These are phyloP conservation scores for Nitzschia putrida DNA, from an alignment of 108 stramenopile genomes.

Conservation along the genomic window DNA sequence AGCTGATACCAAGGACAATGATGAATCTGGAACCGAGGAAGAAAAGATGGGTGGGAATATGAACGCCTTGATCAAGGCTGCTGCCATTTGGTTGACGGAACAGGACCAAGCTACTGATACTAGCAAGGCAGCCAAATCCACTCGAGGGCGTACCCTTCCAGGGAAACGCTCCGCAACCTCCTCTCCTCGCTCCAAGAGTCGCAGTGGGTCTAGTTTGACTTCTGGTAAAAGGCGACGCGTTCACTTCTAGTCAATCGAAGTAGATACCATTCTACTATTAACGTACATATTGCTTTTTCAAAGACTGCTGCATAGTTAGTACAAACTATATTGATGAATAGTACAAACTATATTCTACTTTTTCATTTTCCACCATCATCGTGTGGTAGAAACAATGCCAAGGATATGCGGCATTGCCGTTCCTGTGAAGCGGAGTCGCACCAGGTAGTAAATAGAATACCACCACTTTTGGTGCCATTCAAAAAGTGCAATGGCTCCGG, in stretches of 20 bases:
- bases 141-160: slow-evolving; percentile 31
- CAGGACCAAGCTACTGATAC: slow-evolving; percentile 53
- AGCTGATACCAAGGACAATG: slow-evolving; percentile 35
- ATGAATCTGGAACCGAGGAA: slow-evolving; percentile 31
- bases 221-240: slow-evolving; percentile 41
- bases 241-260: slow-evolving; percentile 24
- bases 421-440: too few species aligned
- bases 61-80: slow-evolving; percentile 74
- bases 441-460: too few species aligned
- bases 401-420: too few species aligned
- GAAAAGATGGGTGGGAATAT: slow-evolving; percentile 55
- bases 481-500: too few species aligned
- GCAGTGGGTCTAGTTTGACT: slow-evolving; percentile 29
- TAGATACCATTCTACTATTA: neutral
- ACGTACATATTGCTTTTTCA: neutral
- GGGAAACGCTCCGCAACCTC: slow-evolving; percentile 18
- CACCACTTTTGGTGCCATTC: too few species aligned
- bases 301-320: too few species aligned
- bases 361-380: too few species aligned
- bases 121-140: slow-evolving; percentile 6
- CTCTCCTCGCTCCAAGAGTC: slow-evolving; percentile 11
- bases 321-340: too few species aligned
- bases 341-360: too few species aligned
- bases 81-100: slow-evolving; percentile 79
- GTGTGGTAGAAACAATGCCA: too few species aligned